phyloP scores from a whole-genome alignment of 768 basidiomycete genomes.

The Leccinum uliginosum region DNA sequence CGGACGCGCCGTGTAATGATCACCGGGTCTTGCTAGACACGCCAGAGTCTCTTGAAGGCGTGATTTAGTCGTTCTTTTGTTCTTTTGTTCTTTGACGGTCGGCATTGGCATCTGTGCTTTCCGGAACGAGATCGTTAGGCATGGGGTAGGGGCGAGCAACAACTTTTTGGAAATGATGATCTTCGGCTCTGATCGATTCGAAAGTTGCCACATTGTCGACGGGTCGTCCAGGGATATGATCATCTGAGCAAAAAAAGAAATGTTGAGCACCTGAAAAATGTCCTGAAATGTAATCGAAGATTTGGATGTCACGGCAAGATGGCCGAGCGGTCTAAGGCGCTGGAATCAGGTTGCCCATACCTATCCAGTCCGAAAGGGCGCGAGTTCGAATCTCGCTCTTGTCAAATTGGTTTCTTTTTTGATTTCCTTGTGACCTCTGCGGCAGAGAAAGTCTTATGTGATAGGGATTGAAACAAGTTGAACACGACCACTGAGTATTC shows the following conservation, averaged over 20 bases:
- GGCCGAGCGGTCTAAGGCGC: conserved; percentile 62
- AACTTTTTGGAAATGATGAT: neutral
- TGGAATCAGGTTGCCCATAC: conserved; percentile 41
- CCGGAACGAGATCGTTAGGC: neutral
- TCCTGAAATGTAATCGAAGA: neutral
- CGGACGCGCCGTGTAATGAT: neutral
- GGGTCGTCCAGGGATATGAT: neutral
- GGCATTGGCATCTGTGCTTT: neutral
- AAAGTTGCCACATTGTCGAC: neutral
- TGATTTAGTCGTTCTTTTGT: neutral
- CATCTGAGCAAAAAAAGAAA: neutral
- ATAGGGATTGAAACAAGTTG: neutral
- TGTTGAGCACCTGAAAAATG: neutral
- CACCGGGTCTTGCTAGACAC: neutral
- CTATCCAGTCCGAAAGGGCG: conserved; percentile 26
- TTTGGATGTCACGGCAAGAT: conserved; percentile 30
- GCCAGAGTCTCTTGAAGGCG: no score
- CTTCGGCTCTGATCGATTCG: neutral
- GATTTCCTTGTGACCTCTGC: neutral
- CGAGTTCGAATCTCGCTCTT: conserved; percentile 38
- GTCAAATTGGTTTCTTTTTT: conserved; percentile 22
- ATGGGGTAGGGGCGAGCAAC: no score
- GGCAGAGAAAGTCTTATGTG: neutral
- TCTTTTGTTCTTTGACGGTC: neutral
- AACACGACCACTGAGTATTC: no score